Evolutionary conservation across 495 filamentous ascomycete genomes (phyloP).

Genomic region (Penicillium steckii): DNA sequence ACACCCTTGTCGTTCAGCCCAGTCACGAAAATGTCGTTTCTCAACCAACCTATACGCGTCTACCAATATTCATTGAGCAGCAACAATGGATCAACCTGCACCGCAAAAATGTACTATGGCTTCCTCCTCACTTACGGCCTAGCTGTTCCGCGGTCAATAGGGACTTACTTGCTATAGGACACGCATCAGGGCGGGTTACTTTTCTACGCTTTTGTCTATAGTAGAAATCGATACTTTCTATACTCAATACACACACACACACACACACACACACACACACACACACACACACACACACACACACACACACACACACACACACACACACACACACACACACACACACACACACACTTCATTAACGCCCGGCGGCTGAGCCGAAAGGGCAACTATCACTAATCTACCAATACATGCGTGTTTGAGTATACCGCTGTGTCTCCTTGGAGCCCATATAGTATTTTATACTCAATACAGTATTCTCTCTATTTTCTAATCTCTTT

Average conservation of each 20-base stretch:
- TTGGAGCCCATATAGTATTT: no score
- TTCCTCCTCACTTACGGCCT: constrained; percentile 28
- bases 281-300: no score
- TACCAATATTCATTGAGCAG: constrained; percentile 7
- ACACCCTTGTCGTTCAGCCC: constrained; percentile 8
- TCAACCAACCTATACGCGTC: background rate
- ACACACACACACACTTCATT: no score
- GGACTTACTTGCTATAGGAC: background rate
- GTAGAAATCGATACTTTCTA: background rate
- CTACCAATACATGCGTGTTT: no score
- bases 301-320: no score
- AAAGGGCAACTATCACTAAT: no score
- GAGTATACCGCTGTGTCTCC: no score
- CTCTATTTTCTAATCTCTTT: background rate
- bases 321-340: no score
- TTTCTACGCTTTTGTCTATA: background rate
- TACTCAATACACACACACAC: no score
- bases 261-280: no score
- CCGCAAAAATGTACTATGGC: constrained; percentile 24
- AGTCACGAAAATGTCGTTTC: background rate
- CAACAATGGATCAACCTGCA: constrained; percentile 25
- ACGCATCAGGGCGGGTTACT: background rate
- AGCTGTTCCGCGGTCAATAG: constrained; percentile 10
- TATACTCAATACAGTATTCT: no score
- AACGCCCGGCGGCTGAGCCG: no score